Evolutionary conservation across 1,284 basidiomycete genomes (phyloP).

Genomic region (Pseudozyma sp.): DNA sequence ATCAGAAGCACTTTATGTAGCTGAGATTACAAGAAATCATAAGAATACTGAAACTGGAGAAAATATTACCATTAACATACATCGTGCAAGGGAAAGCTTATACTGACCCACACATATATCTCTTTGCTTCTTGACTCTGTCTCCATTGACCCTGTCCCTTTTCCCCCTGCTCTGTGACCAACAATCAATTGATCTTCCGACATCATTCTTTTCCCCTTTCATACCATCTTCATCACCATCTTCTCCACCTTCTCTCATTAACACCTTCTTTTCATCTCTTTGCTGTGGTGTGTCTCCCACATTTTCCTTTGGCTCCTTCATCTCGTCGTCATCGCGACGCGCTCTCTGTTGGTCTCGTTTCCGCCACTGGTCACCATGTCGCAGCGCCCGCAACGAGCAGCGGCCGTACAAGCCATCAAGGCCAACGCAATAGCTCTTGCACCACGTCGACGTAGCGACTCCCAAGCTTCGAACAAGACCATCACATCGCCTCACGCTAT

Average conservation of each 20-base stretch:
- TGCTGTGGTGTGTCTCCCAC: not conserved
- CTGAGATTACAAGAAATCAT: too few species aligned
- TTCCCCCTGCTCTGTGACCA: not conserved
- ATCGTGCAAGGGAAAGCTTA: not conserved
- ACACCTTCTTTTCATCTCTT: slow-evolving; percentile 5
- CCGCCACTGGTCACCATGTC: slow-evolving; percentile 11
- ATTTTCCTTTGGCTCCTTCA: slow-evolving; percentile 8
- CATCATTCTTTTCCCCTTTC: not conserved
- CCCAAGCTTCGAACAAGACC: slow-evolving; percentile 29
- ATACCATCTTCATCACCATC: not conserved
- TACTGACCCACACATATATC: slow-evolving; percentile 13
- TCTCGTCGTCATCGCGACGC: slow-evolving; percentile 1
- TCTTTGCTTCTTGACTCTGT: slow-evolving; percentile 1
- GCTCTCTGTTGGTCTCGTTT: not conserved
- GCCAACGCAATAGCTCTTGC: slow-evolving; percentile 30
- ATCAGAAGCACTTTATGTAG: too few species aligned
- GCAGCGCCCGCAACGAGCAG: slow-evolving; percentile 42
- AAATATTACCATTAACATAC: too few species aligned
- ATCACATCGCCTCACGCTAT: slow-evolving; percentile 24
- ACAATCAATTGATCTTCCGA: not conserved
- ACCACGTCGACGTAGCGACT: slow-evolving; percentile 32
- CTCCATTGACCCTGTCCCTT: not conserved
- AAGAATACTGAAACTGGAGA: too few species aligned
- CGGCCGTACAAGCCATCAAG: slow-evolving; percentile 36
- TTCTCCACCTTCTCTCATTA: not conserved